phyloP scores from a whole-genome alignment of 2,329 filamentous ascomycete genomes.

The Zymoseptoria crescenta region DNA sequence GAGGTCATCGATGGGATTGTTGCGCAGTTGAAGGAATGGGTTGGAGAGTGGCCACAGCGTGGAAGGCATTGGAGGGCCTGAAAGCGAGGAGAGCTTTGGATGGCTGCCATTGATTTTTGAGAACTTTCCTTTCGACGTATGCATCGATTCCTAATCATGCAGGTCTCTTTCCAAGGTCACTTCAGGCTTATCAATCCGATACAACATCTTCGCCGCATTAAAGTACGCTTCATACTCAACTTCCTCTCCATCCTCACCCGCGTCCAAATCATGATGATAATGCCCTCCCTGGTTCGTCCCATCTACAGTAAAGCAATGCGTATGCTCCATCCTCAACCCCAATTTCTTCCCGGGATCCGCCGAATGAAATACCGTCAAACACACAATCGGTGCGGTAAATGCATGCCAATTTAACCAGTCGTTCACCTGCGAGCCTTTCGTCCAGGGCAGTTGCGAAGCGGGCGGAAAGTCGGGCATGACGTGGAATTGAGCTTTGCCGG shows the following conservation, averaged over 20 bases:
- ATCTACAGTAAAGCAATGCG: constrained; percentile 24
- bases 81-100: background rate
- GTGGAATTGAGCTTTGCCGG: constrained; percentile 22
- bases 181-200: constrained; percentile 24
- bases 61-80: constrained; percentile 12
- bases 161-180: constrained; percentile 21
- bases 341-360: constrained; percentile 22
- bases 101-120: background rate
- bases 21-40: constrained; percentile 47
- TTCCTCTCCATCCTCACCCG: constrained; percentile 16
- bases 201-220: constrained; percentile 24
- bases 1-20: constrained; percentile 45
- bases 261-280: constrained; percentile 24
- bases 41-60: constrained; percentile 37
- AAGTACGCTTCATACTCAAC: constrained; percentile 28
- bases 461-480: constrained; percentile 28
- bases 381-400: constrained; percentile 26
- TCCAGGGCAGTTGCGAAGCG: constrained; percentile 18
- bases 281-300: constrained; percentile 23
- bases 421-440: constrained; percentile 20
- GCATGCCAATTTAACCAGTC: constrained; percentile 25
- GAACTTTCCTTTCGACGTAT: background rate
- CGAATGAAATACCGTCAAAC: constrained; percentile 24
- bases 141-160: constrained; percentile 18
- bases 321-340: constrained; percentile 28